Percentiles rank a stretch among this genome's conserved stretches.
phyloP scores from a whole-genome alignment of 1,284 basidiomycete genomes.

The Sporisorium reilianum region DNA sequence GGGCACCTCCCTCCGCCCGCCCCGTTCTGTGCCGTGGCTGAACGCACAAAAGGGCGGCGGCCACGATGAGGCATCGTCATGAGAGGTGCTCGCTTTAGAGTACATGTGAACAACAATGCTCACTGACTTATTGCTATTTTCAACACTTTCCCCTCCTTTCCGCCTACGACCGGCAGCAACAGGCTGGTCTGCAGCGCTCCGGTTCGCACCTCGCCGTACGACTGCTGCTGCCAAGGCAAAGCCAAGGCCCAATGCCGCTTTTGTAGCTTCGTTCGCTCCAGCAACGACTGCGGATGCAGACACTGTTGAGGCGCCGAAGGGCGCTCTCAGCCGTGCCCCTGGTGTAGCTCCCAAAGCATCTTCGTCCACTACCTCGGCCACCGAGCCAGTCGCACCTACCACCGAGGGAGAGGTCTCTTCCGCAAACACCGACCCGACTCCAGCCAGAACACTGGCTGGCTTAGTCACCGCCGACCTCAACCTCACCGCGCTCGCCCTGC shows the following conservation, averaged over 20 bases:
- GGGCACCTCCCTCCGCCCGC: not conserved
- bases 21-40: slow-evolving; percentile 1
- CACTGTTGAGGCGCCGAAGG: slow-evolving; percentile 9
- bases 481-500: slow-evolving; percentile 30
- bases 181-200: slow-evolving; percentile 61
- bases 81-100: not conserved
- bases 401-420: not conserved
- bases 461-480: slow-evolving; percentile 17
- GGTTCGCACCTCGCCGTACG: slow-evolving; percentile 55
- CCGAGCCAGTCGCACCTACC: not conserved
- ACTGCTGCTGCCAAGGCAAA: slow-evolving; percentile 29
- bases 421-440: not conserved
- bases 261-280: slow-evolving; percentile 39
- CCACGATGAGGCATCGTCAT: slow-evolving; percentile 1
- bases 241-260: slow-evolving; percentile 36
- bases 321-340: slow-evolving; percentile 19
- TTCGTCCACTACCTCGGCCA: not conserved
- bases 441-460: not conserved
- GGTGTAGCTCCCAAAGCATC: slow-evolving; percentile 19
- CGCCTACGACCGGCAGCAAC: not conserved
- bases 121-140: slow-evolving; percentile 22
- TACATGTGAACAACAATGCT: slow-evolving; percentile 29
- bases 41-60: not conserved
- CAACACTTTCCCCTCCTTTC: slow-evolving; percentile 1
- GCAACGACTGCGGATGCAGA: not conserved